Evolutionary conservation across 441 rosid species (phyloP), one percentile per base, ranked within the genome.

Genomic region (Flueggea neowawraea): DNA sequence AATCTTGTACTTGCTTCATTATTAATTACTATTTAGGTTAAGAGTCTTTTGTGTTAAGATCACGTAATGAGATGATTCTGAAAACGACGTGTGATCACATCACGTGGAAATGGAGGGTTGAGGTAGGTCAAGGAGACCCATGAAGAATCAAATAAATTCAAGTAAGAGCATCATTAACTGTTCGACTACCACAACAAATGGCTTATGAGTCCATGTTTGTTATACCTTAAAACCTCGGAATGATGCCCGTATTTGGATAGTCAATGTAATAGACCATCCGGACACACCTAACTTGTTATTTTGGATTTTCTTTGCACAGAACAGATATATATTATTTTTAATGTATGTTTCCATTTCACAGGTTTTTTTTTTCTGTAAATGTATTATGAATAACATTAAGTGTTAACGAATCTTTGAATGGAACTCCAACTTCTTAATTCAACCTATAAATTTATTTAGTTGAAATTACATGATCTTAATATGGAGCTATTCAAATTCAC

Each of bases 161-260:
- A 62, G 31, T 41, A 56, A 32, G 53, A 54, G 77, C 14, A 69
- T 69, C 64, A 61, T 54, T 55, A 52, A 15, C 65, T 32, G 55
- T 5, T 63, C 22, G 72, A 73, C 69, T 16, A 58, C 59, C 44
- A 10, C 17, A 51, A 33, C 50, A 14, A 9, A 47, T 47, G n/a
- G 22, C 11, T 53, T 45, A 49, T 47, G 49, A 61, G 17, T 31
- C 28, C 54, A 32, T 9, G 43, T 31, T 63, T 15, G 63, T 68
- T 65, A 31, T 57, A 68, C 67, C 67, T 44, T 60, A 48, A 64
- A 51, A 56, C 13, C 52, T 57, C 60, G n/a, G 41, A 6, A 45
- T 49, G 28, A 48, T 60, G 10, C 61, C 31, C 4, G 4, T 41
- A 9, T 62, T 68, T 68, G 72, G 68, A 48, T 59, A 28, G 44